A percentile compares a stretch with the other conserved stretches of the same genome.
phyloP scores from a whole-genome alignment of 495 filamentous ascomycete genomes.

The Penicillium ucsense region DNA sequence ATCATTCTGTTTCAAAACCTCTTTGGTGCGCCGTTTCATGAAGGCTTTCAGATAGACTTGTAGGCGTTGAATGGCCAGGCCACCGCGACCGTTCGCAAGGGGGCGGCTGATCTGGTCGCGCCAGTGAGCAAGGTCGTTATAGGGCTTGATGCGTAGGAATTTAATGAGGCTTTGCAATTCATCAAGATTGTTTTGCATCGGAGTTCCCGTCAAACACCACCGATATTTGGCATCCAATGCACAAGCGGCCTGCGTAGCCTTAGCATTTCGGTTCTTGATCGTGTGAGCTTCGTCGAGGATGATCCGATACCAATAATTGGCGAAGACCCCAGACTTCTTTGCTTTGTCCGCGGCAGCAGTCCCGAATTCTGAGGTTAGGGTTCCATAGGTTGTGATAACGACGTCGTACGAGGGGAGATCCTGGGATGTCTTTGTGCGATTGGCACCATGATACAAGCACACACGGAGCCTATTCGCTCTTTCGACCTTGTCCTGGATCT shows the following conservation, averaged over 20 bases:
- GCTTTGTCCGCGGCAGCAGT: slow-evolving; percentile 45
- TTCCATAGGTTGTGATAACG: slow-evolving; percentile 95
- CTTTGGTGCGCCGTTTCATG: slow-evolving; percentile 96
- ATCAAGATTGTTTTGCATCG: slow-evolving; percentile 97
- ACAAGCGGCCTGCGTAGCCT: slow-evolving; percentile 80
- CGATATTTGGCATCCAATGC: slow-evolving; percentile 73
- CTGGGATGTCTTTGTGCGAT: slow-evolving; percentile 65
- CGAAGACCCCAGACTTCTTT: slow-evolving; percentile 74
- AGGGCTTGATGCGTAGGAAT: slow-evolving; percentile 88
- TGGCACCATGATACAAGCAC: slow-evolving; percentile 79
- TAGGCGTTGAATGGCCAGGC: slow-evolving; percentile 78
- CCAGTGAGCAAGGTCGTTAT: slow-evolving; percentile 72
- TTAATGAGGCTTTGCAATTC: slow-evolving; percentile 88
- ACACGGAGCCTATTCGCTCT: slow-evolving; percentile 61
- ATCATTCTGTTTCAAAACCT: slow-evolving; percentile 76
- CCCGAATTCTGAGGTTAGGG: slow-evolving; percentile 79
- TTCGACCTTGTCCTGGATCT: slow-evolving; percentile 72
- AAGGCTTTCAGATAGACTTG: slow-evolving; percentile 78
- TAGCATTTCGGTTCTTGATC: slow-evolving; percentile 96
- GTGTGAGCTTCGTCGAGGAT: slow-evolving; percentile 96
- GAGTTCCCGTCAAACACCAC: slow-evolving; percentile 94
- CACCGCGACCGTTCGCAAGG: slow-evolving; percentile 75
- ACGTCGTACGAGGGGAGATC: slow-evolving; percentile 81
- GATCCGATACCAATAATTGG: slow-evolving; percentile 86
- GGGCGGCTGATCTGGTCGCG: slow-evolving; percentile 79